Evolutionary conservation across 345 rosid species (phyloP).

Genomic region (Salix udensis): DNA sequence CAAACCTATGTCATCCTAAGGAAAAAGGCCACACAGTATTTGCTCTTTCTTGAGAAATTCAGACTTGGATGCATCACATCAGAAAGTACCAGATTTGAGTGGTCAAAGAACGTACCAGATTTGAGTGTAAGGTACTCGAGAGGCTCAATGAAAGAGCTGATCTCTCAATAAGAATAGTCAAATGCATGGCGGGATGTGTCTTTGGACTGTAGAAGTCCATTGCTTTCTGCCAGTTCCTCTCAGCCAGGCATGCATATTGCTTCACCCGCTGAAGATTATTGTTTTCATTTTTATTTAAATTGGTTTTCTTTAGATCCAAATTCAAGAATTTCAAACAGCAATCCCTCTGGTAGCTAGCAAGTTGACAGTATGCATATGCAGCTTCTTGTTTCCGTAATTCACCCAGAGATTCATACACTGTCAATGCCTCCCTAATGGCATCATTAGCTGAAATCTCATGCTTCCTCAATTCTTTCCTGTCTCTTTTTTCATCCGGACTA

Average conservation of each 20-base stretch:
- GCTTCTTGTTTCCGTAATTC: conserved; percentile 80
- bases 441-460: conserved; percentile 79
- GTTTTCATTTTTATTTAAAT: conserved; percentile 44
- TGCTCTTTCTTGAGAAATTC: not conserved
- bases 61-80: not conserved
- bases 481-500: conserved; percentile 26
- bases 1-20: not conserved
- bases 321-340: conserved; percentile 64
- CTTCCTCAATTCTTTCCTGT: conserved; percentile 44
- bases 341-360: conserved; percentile 82
- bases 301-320: conserved; percentile 36
- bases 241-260: conserved; percentile 82
- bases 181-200: conserved; percentile 71
- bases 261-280: conserved; percentile 55
- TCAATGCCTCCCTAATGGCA: conserved; percentile 83
- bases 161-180: conserved; percentile 66
- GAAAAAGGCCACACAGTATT: not conserved
- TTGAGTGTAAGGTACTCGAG: conserved; percentile 48
- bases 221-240: conserved; percentile 81
- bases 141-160: conserved; percentile 59
- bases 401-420: conserved; percentile 74
- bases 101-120: conserved; percentile 46
- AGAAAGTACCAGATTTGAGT: conserved; percentile 44
- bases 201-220: conserved; percentile 67
- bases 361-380: conserved; percentile 78